Evolutionary conservation across 208 protist genomes (phyloP), one percentile per base, ranked within the genome.

Genomic region (Zelonia costaricensis): DNA sequence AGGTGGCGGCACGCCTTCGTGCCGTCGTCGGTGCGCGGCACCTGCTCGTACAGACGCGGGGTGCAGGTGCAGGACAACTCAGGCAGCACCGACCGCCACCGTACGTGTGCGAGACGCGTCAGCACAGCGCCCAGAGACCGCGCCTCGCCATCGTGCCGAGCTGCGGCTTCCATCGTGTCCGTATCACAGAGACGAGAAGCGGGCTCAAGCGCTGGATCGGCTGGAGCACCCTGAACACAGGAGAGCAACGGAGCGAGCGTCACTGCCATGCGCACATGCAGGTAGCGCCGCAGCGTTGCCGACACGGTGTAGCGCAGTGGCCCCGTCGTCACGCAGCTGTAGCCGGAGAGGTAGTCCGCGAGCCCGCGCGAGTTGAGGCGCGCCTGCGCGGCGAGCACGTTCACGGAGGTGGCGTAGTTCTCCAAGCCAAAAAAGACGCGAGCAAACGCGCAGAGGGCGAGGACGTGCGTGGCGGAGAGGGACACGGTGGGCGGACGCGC

Each of bases 1-100:
- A 90, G 20, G 49, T 93, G 87, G 31, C 87, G 83, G 56, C 87
- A 93, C 49, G 76, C 74, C 61, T 82, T 89, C 47, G 45, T 45
- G 0, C 82, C 82, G 18, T 81, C 72, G 12, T 60, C 49, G 4
- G 82, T 83, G 55, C 36, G 25, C n/a, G 69, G 56, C 25, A 84
- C 65, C 39, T 56, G 48, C 52, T 93, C 87, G 54, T 80, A 71
- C 0, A 58, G 13, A 22, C 84, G 69, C 8, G 87, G 84, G 9
- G 56, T 82, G 46, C 87, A 93, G 15, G 66, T 90, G 67, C 87
- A 93, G 16, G 70, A 76, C 18, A 87, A 55, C 0, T 33, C 43
- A n/a, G 28, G 59, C 31, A 91, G 40, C 22, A 93, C 76, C 16
- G 30, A 23, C 38, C 71, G 74, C 80, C 80, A 92, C 20, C 44